These are phyloP conservation scores for Claviceps sp. DNA, from an alignment of 2,329 filamentous ascomycete genomes.

Conservation along the genomic window DNA sequence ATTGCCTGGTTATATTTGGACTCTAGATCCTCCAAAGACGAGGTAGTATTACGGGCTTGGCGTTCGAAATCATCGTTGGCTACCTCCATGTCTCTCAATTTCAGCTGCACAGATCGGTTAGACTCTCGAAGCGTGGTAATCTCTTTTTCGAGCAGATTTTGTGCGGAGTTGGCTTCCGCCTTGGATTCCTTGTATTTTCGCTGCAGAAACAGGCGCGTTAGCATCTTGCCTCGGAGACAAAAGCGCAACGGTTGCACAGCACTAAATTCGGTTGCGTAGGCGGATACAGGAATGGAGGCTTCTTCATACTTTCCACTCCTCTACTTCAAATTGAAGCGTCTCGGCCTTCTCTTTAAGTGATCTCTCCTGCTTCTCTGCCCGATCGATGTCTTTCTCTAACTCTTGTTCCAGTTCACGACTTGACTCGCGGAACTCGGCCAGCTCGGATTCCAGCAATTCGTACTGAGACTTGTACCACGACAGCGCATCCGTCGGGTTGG, in stretches of 20 bases:
- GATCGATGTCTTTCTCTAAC: conserved; percentile 90
- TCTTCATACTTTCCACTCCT: conserved; percentile 85
- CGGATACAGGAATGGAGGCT: no score
- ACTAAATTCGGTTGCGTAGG: no score
- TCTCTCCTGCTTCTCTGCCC: conserved; percentile 85
- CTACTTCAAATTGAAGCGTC: conserved; percentile 71
- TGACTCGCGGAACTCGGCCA: conserved; percentile 86
- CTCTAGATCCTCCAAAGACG: conserved; percentile 90
- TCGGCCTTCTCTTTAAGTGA: conserved; percentile 79
- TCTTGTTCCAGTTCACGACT: conserved; percentile 90
- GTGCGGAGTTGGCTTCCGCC: conserved; percentile 68
- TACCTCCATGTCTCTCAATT: conserved; percentile 87
- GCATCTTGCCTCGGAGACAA: background rate
- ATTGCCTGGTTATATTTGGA: conserved; percentile 94
- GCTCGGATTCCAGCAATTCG: conserved; percentile 78
- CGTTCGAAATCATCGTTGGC: conserved; percentile 97
- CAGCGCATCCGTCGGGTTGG: conserved; percentile 59
- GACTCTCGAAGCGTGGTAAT: conserved; percentile 80
- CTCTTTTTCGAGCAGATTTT: conserved; percentile 84
- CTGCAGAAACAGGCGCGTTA: conserved; percentile 30
- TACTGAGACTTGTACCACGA: conserved; percentile 95
- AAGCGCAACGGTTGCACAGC: no score
- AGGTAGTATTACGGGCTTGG: conserved; percentile 89
- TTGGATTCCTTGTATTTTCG: conserved; percentile 95
- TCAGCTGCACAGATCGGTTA: conserved; percentile 69